phyloP scores from a whole-genome alignment of 2,329 filamentous ascomycete species.

The Thielaviopsis euricoi region DNA sequence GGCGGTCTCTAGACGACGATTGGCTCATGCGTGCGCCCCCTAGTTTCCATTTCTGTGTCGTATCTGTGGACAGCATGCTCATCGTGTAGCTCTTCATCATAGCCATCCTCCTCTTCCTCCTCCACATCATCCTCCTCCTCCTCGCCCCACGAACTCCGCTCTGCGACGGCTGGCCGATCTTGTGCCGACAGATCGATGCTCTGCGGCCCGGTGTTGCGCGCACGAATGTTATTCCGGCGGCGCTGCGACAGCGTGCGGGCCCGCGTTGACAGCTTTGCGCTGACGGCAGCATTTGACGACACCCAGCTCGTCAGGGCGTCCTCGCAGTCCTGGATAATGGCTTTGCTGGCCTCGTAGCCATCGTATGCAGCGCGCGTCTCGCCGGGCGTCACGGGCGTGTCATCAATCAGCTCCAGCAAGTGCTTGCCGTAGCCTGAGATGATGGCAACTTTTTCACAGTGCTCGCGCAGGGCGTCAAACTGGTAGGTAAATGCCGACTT shows the following conservation, averaged over 20 bases:
- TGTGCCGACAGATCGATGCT: slow-evolving; percentile 71
- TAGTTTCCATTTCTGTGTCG: slow-evolving; percentile 36
- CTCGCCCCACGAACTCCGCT: slow-evolving; percentile 68
- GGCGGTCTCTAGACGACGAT: slow-evolving; percentile 17
- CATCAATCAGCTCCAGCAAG: slow-evolving; percentile 89
- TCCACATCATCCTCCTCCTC: slow-evolving; percentile 50
- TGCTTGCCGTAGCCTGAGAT: slow-evolving; percentile 97
- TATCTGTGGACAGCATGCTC: slow-evolving; percentile 30
- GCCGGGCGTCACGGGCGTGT: slow-evolving; percentile 89
- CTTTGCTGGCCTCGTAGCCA: slow-evolving; percentile 95
- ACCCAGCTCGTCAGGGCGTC: slow-evolving; percentile 97
- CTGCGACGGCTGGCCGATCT: slow-evolving; percentile 55
- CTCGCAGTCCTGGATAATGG: slow-evolving; percentile 98
- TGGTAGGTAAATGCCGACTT: slow-evolving; percentile 98
- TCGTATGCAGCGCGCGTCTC: slow-evolving; percentile 94
- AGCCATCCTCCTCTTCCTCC: slow-evolving; percentile 27
- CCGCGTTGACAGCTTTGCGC: slow-evolving; percentile 71
- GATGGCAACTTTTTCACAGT: slow-evolving; percentile 95
- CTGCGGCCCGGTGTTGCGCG: slow-evolving; percentile 38
- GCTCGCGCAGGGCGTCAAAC: slow-evolving; percentile 91
- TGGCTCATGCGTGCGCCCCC: slow-evolving; percentile 37
- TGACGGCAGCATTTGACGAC: slow-evolving; percentile 72
- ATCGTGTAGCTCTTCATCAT: slow-evolving; percentile 48
- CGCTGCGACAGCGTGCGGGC: slow-evolving; percentile 78
- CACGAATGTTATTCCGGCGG: slow-evolving; percentile 54